These are phyloP conservation scores for Beta lomatogona DNA, from an alignment of 179 eudicot species.

Conservation along the genomic window DNA sequence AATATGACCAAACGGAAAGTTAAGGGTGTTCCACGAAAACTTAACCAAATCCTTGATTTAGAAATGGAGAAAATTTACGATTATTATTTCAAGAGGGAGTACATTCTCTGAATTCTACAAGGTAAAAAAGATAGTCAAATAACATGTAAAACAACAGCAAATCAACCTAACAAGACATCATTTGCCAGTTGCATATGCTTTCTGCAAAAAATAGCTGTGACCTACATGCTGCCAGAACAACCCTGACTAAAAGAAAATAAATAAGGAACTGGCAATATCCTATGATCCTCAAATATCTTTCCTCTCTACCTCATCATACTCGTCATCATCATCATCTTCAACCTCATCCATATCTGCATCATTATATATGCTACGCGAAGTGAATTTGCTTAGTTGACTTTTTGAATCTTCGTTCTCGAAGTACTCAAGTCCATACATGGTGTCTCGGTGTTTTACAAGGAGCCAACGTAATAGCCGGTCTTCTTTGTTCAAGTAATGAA, in stretches of 20 bases:
- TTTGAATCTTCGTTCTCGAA: slow-evolving; percentile 34
- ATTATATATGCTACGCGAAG: slow-evolving; percentile 25
- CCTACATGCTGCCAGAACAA: not conserved
- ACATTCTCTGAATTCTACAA: not conserved
- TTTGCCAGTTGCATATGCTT: not conserved
- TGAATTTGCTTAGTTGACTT: slow-evolving; percentile 33
- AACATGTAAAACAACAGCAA: not conserved
- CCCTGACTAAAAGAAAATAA: not conserved
- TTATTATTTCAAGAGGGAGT: not conserved
- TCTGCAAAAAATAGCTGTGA: not conserved
- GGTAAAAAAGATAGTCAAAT: not conserved
- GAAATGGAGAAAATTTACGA: not conserved
- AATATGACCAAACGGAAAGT: not conserved
- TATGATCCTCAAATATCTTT: slow-evolving; percentile 15
- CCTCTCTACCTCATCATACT: slow-evolving; percentile 22
- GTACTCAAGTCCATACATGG: slow-evolving; percentile 43
- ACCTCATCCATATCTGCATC: slow-evolving; percentile 40
- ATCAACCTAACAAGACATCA: not conserved
- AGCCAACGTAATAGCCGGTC: slow-evolving; percentile 91
- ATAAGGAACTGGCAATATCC: not conserved
- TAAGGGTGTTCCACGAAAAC: not conserved
- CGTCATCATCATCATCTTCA: slow-evolving; percentile 39
- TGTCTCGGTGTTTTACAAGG: slow-evolving; percentile 70
- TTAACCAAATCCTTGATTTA: not conserved
- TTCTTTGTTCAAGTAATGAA: slow-evolving; percentile 90